Conservation (phyloP, 805 yeast species). For the Pichia kluyveri region DNA sequence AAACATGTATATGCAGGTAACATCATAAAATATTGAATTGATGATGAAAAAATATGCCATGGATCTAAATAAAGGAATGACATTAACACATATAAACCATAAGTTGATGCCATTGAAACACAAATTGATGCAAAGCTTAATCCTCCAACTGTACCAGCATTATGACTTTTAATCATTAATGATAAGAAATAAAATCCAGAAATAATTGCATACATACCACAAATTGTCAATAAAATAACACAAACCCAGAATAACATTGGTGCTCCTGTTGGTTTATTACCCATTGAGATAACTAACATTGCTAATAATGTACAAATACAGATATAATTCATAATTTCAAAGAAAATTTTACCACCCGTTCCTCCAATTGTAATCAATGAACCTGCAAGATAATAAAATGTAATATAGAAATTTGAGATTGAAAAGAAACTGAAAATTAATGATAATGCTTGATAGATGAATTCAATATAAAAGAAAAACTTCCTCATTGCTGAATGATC, state of each 20-base stretch:
- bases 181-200: constrained; percentile 79
- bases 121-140: constrained; percentile 63
- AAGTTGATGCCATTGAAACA: constrained; percentile 80
- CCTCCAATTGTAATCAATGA: constrained; percentile 57
- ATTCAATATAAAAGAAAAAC: constrained; percentile 75
- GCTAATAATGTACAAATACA: constrained; percentile 76
- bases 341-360: constrained; percentile 73
- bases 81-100: constrained; percentile 78
- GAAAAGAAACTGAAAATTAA: constrained; percentile 87
- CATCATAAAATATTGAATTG: constrained; percentile 79
- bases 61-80: constrained; percentile 87
- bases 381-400: constrained; percentile 90
- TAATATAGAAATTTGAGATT: constrained; percentile 81
- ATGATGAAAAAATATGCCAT: constrained; percentile 89
- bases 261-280: constrained; percentile 97
- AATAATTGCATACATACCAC: constrained; percentile 72
- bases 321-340: constrained; percentile 78
- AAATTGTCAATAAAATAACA: constrained; percentile 63
- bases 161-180: constrained; percentile 37
- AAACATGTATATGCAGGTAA: constrained; percentile 90
- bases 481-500: constrained; percentile 79
- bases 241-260: constrained; percentile 64
- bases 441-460: constrained; percentile 75
- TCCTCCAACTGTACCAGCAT: constrained; percentile 31
- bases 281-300: constrained; percentile 89